A percentile compares a stretch with the other conserved stretches of the same genome.
phyloP scores from a whole-genome alignment of 2,329 filamentous ascomycete genomes.

The Penicillium sp. region DNA sequence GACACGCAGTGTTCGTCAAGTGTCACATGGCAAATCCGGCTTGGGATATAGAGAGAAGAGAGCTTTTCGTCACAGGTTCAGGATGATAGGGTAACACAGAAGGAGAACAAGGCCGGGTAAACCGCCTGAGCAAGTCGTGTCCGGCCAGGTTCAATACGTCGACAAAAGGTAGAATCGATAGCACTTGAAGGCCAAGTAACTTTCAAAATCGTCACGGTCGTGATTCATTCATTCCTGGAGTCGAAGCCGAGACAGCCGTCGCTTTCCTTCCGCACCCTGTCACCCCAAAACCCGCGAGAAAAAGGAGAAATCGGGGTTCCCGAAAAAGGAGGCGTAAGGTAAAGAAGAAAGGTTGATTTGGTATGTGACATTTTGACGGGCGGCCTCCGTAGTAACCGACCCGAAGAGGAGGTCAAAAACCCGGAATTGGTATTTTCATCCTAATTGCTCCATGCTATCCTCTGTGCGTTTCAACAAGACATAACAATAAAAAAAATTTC shows the following conservation, averaged over 20 bases:
- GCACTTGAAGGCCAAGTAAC: too few relatives aligned
- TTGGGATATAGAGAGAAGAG: neutral
- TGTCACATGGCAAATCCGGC: slow-evolving; percentile 35
- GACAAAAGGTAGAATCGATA: too few relatives aligned
- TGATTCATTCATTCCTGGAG: neutral
- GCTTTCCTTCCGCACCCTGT: neutral
- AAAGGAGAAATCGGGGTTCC: neutral
- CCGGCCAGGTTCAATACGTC: too few relatives aligned
- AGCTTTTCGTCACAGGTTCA: too few relatives aligned
- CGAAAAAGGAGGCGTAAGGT: slow-evolving; percentile 2
- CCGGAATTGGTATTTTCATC: slow-evolving; percentile 25
- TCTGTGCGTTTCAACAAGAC: slow-evolving; percentile 25
- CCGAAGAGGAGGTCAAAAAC: slow-evolving; percentile 22
- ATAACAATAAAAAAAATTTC: slow-evolving; percentile 23
- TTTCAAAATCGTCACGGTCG: too few relatives aligned
- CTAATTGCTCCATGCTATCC: slow-evolving; percentile 26
- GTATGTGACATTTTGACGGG: slow-evolving; percentile 24
- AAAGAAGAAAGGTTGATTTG: slow-evolving; percentile 20
- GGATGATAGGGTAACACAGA: too few relatives aligned
- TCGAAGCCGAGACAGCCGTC: neutral
- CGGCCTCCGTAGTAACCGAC: slow-evolving; percentile 17
- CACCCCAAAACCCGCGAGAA: slow-evolving; percentile 1
- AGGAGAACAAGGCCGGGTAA: too few relatives aligned
- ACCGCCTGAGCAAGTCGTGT: too few relatives aligned
- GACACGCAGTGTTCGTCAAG: slow-evolving; percentile 16